These are phyloP conservation scores for Solanum hybrid DNA, from an alignment of 305 asterid genomes.

Conservation along the genomic window DNA sequence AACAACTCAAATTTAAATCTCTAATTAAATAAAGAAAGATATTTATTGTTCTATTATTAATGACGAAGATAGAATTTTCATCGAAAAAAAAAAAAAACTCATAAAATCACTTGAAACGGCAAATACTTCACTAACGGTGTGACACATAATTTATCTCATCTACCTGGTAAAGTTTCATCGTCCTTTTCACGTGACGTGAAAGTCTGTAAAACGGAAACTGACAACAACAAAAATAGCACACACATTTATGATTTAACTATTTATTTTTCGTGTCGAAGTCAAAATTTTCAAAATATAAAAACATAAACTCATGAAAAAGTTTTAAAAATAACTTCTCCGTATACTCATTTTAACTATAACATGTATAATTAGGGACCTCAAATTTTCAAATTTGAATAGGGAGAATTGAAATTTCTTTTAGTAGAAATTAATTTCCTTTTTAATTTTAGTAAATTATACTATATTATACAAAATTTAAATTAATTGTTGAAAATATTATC, in stretches of 20 bases:
- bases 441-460: background rate
- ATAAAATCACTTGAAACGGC: background rate
- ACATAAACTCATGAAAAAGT: background rate
- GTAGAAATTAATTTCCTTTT: background rate
- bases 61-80: background rate
- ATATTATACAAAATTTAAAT: background rate
- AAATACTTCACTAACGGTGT: background rate
- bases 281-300: no score
- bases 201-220: background rate
- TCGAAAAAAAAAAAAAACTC: no score
- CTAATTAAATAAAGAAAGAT: no score
- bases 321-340: no score
- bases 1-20: fast-evolving
- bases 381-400: background rate
- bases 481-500: background rate
- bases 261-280: no score
- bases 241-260: background rate
- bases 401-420: background rate
- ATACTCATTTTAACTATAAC: no score
- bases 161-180: background rate
- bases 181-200: background rate
- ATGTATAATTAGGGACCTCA: no score
- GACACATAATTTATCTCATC: background rate
- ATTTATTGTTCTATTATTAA: no score
- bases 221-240: background rate